Evolutionary conservation across 257 asterid species (phyloP), one percentile per base, ranked within the genome.

Genomic region (Capsicum chinense): DNA sequence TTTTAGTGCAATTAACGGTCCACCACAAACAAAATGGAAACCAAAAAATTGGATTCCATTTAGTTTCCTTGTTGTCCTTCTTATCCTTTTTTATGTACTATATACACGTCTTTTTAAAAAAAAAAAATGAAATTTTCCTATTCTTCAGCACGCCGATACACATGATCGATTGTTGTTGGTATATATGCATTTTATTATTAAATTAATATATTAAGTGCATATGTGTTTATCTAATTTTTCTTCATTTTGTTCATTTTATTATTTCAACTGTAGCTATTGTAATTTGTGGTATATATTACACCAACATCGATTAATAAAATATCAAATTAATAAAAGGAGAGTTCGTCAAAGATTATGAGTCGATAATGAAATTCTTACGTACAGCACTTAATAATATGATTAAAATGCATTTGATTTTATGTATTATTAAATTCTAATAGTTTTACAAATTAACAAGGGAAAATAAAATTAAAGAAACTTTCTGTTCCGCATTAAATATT

Each of bases 11-110:
- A 54, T 78, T 0, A 78, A 52, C 64, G 81, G 81, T 78, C 81
- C 81, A 78, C 81, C 81, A 78, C 81, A 78, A 35, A 78, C 48
- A 15, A 54, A 54, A 76, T 76, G 81, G 64, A 33, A 76, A 56
- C 81, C 19, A 54, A 54, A 33, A 54, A 54, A 52, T 54, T 78
- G 33, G 64, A 78, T 13, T 54, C 82, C 64, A 78, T 54, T 26
- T 54, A 78, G 2, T 78, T 76, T 78, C 82, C 62, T 35, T 33
- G 50, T 78, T 54, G 82, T 78, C 82, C 82, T 54, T 54, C 82
- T 78, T 54, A 78, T 78, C 82, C 33, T 26, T 26, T 26, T 13
- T 26, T 3, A 50, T 78, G 82, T 78, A 56, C 74, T 7, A 4
- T 50, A 21, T 50, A 21, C 42, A 21, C 21, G 1, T 19, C 5